phyloP scores from a whole-genome alignment of 129 eudicot genomes.

The Centella asiatica region DNA sequence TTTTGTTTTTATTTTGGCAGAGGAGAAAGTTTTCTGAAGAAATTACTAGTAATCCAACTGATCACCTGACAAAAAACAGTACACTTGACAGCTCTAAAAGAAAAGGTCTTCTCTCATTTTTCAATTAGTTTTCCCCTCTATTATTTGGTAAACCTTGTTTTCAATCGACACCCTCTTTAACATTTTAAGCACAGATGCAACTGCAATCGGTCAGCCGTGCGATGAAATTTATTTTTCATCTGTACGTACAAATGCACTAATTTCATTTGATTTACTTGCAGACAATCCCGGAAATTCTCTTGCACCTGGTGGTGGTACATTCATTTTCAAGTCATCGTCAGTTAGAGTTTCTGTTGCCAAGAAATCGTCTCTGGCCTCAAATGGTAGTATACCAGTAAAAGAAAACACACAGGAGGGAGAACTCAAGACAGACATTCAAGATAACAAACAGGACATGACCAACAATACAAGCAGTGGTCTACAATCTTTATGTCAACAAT shows the following conservation, averaged over 20 bases:
- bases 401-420: not conserved
- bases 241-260: not conserved
- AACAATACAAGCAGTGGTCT: conserved; percentile 21
- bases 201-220: no score
- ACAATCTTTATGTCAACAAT: conserved; percentile 32
- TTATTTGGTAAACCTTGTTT: no score
- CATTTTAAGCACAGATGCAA: no score
- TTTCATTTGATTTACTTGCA: not conserved
- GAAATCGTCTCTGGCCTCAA: conserved; percentile 16
- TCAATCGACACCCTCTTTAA: no score
- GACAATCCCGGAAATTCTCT: not conserved
- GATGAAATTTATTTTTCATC: no score
- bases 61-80: conserved; percentile 26
- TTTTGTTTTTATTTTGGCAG: conserved; percentile 25
- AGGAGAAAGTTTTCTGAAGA: conserved; percentile 36
- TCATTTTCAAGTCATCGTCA: conserved; percentile 21
- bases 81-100: conserved; percentile 18
- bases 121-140: no score
- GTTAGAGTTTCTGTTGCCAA: conserved; percentile 25
- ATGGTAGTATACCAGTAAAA: not conserved
- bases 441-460: not conserved
- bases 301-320: conserved; percentile 10
- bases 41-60: conserved; percentile 35
- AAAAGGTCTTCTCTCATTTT: conserved; percentile 27
- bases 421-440: not conserved